Base-by-base conservation (phyloP, 192 early-diverging fungal species). In the Geosiphon pyriformis region DNA sequence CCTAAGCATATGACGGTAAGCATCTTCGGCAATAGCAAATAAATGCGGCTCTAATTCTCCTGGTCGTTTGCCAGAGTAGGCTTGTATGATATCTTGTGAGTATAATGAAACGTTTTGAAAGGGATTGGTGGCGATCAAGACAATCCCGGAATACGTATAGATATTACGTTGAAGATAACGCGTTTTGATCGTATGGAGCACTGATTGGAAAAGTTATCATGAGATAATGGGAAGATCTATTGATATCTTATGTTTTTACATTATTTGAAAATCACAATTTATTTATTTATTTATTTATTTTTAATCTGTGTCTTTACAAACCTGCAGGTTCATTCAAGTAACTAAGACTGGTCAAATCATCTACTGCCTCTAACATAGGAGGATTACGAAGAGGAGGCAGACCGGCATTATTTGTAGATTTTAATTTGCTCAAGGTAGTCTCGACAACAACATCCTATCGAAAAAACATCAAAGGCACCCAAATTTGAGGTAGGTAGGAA, bases 141-240 rank as follows among this genome's bases (percentile, higher is more conserved):
- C 96, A 55, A 99, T 96, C 52, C 96, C 96, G 27, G 95, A 98
- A 72, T 99, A 99, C 18, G 96, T 99, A 78, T 99, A 99, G 73
- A 99, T 99, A 72, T 90, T 90, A 72, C 94, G 84, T 73, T 94
- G 91, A 4, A 79, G 76, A 72, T 98, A 99, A 48, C 96, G 87
- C 23, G 92, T 84, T 37, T 80, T 82, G 75, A 99, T 88, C 69
- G 92, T 95, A 78, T 96, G 89, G 33, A 99, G 85, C 2, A 99
- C 96, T 80, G 78, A 42, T 42, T 4, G 30, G 29, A 0, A 32
- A 31, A 37, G 32, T 59, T 32, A 59, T 64, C 55, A 49, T 50
- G 30, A 53, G 32, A 12, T 59, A 71, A 26, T 50, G 30, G 48
- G 32, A 12, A 65, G 70, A 26, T 48, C 17, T 18, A 49, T 12